A percentile compares a stretch with the other conserved stretches of the same genome.
Evolutionary conservation across 495 filamentous ascomycete genomes (phyloP).

Genomic region (Daldinia grandis): DNA sequence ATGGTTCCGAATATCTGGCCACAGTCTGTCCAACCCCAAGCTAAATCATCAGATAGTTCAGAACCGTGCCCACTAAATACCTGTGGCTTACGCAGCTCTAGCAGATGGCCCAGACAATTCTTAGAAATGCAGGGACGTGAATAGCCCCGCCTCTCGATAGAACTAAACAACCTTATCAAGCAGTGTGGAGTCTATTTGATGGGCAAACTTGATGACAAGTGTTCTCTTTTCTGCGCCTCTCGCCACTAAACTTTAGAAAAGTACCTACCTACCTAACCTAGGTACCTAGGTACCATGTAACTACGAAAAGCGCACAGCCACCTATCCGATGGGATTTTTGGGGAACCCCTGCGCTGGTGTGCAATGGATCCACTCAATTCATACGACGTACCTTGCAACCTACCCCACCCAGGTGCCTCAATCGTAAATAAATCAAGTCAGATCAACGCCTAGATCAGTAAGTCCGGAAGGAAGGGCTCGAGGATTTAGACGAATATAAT

Average conservation of each 20-base stretch:
- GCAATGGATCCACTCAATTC: background rate
- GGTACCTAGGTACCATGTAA: no score
- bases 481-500: constrained; percentile 23
- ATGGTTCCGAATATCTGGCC: constrained; percentile 46
- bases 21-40: constrained; percentile 17
- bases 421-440: constrained; percentile 16
- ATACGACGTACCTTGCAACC: background rate
- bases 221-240: constrained; percentile 38
- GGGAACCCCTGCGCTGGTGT: constrained; percentile 28
- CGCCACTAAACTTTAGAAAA: background rate
- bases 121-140: constrained; percentile 33
- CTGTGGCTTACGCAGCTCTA: constrained; percentile 33
- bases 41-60: constrained; percentile 39
- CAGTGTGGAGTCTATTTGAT: background rate
- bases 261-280: background rate
- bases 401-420: constrained; percentile 10
- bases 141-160: constrained; percentile 27
- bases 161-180: background rate
- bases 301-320: constrained; percentile 33
- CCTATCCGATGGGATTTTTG: constrained; percentile 25
- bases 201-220: constrained; percentile 39
- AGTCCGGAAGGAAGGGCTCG: constrained; percentile 30
- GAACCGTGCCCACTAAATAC: constrained; percentile 1
- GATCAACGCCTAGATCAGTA: constrained; percentile 33
- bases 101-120: constrained; percentile 1